Conservation (phyloP, 2,329 filamentous ascomycete species). For the Arthroderma sp. region DNA sequence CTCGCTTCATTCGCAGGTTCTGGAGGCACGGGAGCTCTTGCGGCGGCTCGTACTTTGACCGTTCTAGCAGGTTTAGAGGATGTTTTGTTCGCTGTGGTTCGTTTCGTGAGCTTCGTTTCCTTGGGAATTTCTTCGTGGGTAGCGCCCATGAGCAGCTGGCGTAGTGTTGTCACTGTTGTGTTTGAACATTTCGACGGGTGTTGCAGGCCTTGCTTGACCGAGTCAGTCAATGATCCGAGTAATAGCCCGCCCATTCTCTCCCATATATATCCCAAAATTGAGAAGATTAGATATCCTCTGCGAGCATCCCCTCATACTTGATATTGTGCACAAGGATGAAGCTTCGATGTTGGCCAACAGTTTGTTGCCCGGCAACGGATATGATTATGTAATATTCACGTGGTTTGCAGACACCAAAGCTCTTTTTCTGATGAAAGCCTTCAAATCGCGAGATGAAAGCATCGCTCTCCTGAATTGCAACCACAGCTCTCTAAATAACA, state of each 20-base stretch:
- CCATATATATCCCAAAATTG: neutral
- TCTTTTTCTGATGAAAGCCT: too few relatives aligned
- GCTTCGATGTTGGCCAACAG: slow-evolving; percentile 13
- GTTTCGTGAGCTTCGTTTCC: slow-evolving; percentile 19
- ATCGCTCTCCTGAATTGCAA: neutral
- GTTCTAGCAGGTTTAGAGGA: slow-evolving; percentile 10
- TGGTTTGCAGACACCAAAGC: neutral
- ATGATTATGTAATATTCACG: neutral
- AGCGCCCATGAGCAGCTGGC: slow-evolving; percentile 25
- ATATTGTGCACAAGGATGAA: neutral
- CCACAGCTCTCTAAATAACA: neutral
- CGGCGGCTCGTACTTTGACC: slow-evolving; percentile 19
- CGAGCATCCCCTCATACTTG: neutral
- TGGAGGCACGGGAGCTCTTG: slow-evolving; percentile 19
- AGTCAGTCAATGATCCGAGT: slow-evolving; percentile 22
- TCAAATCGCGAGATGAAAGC: neutral
- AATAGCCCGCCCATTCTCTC: slow-evolving; percentile 13
- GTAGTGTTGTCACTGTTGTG: slow-evolving; percentile 30
- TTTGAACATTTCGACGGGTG: slow-evolving; percentile 44
- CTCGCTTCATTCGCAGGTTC: slow-evolving; percentile 20
- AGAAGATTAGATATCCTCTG: neutral
- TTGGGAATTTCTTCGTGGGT: slow-evolving; percentile 16
- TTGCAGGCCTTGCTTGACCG: slow-evolving; percentile 44
- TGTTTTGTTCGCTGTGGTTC: neutral
- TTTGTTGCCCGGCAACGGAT: slow-evolving; percentile 11